Conservation (phyloP, 371 early-diverging fungal genomes). For the Mortierella sp. region DNA sequence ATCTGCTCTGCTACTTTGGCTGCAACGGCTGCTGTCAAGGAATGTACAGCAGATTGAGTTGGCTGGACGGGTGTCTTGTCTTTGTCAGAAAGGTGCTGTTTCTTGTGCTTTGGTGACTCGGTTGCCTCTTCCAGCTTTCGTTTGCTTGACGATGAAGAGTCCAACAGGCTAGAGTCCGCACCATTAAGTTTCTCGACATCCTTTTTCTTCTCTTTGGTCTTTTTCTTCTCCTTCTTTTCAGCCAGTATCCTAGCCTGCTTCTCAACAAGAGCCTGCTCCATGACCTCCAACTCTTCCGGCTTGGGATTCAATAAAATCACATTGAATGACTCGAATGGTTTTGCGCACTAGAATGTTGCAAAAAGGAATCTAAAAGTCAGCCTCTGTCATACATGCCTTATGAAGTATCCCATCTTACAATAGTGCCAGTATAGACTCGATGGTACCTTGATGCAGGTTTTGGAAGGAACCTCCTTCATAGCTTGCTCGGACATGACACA, state of each 20-base stretch:
- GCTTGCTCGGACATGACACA: slow-evolving; percentile 91
- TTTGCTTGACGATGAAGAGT: slow-evolving; percentile 27
- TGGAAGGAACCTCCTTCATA: slow-evolving; percentile 76
- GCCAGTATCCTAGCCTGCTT: slow-evolving; percentile 69
- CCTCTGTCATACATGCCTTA: neutral
- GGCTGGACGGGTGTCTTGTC: neutral
- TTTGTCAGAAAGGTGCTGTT: slow-evolving; percentile 20
- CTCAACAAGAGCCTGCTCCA: slow-evolving; percentile 64
- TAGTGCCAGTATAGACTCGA: neutral
- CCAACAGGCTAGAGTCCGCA: slow-evolving; percentile 24
- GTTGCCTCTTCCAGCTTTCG: slow-evolving; percentile 46
- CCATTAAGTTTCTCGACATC: slow-evolving; percentile 55
- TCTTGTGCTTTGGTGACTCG: slow-evolving; percentile 28
- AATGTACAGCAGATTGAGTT: slow-evolving; percentile 26
- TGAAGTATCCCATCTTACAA: neutral
- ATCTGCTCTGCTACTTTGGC: slow-evolving; percentile 67
- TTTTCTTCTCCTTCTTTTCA: slow-evolving; percentile 62
- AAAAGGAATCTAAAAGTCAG: neutral
- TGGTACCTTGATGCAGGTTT: slow-evolving; percentile 66
- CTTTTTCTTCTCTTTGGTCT: slow-evolving; percentile 53
- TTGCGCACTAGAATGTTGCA: slow-evolving; percentile 67
- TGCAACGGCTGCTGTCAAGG: slow-evolving; percentile 63
- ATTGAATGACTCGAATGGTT: slow-evolving; percentile 67
- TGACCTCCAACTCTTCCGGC: slow-evolving; percentile 68
- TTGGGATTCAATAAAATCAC: slow-evolving; percentile 84